These are phyloP conservation scores for Kernera saxatilis DNA, from an alignment of 345 rosid species.

Conservation along the genomic window DNA sequence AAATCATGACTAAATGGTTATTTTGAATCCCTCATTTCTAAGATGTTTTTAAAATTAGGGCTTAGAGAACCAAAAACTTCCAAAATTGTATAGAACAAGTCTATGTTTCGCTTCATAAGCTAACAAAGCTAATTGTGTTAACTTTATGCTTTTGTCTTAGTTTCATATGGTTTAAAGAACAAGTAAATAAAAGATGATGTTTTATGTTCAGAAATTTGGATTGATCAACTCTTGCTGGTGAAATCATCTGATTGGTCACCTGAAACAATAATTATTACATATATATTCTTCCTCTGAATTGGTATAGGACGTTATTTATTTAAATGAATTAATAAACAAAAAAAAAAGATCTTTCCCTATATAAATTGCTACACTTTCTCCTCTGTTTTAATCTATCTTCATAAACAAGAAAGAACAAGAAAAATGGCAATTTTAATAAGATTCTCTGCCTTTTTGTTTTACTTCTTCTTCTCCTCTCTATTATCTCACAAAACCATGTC, in stretches of 20 bases:
- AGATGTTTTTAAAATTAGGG: too few species aligned
- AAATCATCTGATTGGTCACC: background rate
- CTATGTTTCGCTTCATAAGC: background rate
- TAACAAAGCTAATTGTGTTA: background rate
- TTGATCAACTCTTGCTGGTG: conserved; percentile 4
- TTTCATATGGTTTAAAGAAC: background rate
- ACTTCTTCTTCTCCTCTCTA: background rate
- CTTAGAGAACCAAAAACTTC: too few species aligned
- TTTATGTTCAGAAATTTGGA: conserved; percentile 2
- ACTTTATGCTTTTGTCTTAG: background rate
- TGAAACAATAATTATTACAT: background rate
- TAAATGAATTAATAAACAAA: background rate
- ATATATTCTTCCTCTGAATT: background rate
- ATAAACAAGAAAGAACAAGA: background rate
- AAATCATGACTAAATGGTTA: too few species aligned
- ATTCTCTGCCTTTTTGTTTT: background rate
- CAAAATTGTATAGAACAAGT: background rate
- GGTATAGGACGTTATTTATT: background rate
- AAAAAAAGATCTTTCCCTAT: background rate
- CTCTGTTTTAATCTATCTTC: background rate
- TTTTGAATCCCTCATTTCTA: too few species aligned
- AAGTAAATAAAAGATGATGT: conserved; percentile 12
- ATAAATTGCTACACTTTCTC: background rate
- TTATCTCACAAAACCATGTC: background rate
- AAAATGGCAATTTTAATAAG: background rate